These are phyloP conservation scores for Prototheca stagnorum DNA, from an alignment of 163 green algal species.

Conservation along the genomic window DNA sequence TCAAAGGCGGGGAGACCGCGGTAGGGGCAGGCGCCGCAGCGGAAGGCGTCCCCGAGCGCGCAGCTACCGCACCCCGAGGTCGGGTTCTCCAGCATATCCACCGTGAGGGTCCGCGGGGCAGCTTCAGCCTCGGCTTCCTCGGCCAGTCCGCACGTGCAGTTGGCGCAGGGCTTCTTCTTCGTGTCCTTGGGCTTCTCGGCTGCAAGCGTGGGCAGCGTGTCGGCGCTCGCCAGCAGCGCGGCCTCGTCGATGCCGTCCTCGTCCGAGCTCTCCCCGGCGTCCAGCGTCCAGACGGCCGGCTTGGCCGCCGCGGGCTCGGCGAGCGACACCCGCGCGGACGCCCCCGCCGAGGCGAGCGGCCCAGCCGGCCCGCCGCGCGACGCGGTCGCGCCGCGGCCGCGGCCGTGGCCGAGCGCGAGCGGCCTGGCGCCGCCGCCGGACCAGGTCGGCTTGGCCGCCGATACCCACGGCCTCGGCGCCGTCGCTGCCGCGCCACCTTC, in stretches of 20 bases:
- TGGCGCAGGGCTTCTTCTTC: conserved; percentile 76
- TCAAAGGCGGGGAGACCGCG: conserved; percentile 77
- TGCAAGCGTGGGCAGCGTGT: conserved; percentile 21
- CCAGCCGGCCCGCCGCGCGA: no score
- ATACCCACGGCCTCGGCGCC: no score
- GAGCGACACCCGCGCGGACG: conserved; percentile 28
- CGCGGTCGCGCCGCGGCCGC: no score
- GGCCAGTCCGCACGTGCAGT: conserved; percentile 85
- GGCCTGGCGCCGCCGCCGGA: no score
- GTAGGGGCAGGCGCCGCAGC: conserved; percentile 81
- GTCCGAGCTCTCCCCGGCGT: conserved; percentile 26
- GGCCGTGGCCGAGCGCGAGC: no score
- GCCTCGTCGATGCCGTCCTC: conserved; percentile 65
- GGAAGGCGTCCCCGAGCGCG: conserved; percentile 80
- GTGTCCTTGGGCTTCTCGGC: conserved; percentile 17
- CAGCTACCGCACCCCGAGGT: conserved; percentile 83
- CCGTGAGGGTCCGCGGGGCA: conserved; percentile 47
- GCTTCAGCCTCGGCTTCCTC: conserved; percentile 37
- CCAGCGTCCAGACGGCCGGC: conserved; percentile 29
- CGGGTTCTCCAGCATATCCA: conserved; percentile 85
- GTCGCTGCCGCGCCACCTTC: no score
- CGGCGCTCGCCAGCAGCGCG: conserved; percentile 62
- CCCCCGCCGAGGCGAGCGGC: no score
- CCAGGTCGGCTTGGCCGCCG: no score
- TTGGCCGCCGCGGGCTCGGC: conserved; percentile 1